These are phyloP conservation scores for Tricholoma furcatifolium DNA, from an alignment of 768 basidiomycete species.

Conservation along the genomic window DNA sequence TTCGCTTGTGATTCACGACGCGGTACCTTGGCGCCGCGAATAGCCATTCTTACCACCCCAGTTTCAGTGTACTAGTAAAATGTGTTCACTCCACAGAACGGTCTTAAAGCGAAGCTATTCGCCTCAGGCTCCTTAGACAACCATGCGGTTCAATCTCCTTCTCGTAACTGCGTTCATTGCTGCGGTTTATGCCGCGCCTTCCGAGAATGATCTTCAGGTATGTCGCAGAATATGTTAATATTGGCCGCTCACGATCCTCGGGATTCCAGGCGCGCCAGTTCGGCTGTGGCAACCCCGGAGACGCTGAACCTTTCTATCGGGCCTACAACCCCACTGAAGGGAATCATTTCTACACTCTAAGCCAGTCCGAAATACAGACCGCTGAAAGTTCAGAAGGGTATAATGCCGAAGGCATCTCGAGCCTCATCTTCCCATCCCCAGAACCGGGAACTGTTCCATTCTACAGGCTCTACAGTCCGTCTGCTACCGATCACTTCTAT, in stretches of 20 bases:
- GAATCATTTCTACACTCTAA: constrained; percentile 17
- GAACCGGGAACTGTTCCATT: constrained; percentile 16
- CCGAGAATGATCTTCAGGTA: neutral
- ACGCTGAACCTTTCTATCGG: constrained; percentile 5
- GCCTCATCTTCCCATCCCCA: constrained; percentile 9
- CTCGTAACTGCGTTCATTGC: too few species aligned
- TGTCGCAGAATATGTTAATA: too few species aligned
- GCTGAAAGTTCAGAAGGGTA: constrained; percentile 3
- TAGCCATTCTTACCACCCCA: too few species aligned
- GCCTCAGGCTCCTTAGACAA: too few species aligned
- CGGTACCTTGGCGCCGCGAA: too few species aligned
- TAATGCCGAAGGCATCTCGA: constrained; percentile 11
- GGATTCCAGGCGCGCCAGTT: neutral
- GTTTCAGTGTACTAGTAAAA: too few species aligned
- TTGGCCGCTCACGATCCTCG: neutral
- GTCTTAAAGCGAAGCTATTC: too few species aligned
- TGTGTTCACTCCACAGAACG: too few species aligned
- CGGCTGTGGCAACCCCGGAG: neutral
- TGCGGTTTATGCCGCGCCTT: neutral
- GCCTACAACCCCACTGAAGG: neutral
- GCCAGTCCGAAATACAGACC: constrained; percentile 2
- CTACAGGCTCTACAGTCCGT: constrained; percentile 20
- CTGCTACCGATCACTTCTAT: constrained; percentile 20
- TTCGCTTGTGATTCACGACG: too few species aligned
- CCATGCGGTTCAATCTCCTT: too few species aligned